Evolutionary conservation across 1,284 basidiomycete species (phyloP), one percentile per base, ranked within the genome.

Genomic region (Schizophyllum amplum): DNA sequence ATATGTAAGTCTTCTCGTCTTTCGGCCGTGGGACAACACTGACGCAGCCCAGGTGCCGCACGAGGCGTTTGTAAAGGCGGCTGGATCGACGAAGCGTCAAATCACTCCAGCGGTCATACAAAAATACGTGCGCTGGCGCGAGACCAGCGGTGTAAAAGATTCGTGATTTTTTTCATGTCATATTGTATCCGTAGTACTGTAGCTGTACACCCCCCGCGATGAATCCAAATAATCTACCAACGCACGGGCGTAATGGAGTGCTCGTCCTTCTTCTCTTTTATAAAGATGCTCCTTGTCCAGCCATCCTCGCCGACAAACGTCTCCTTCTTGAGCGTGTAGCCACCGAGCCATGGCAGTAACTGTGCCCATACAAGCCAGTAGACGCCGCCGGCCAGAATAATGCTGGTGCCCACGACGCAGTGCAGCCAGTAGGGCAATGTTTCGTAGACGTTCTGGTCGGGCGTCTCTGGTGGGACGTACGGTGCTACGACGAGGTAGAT

Each of bases 21-120:
- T 48, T 23, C 20, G 49, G 27, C 54, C 53, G 24, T 24, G 49
- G 24, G 51, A 46, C 46, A 55, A 54, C 21, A 21, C 48, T 23
- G 15, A 47, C 54, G 22, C 25, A 47, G 20, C 46, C 23, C 65
- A 95, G 91, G 86, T 97, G 9, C 81, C 87, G 3, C 81, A 84
- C 54, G 68, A 75, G 4, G 88, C 94, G 51, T 91, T 98, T 61
- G 68, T 90, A 2, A 68, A 75, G n/a, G 92, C 93, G 0, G 90
- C 94, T 4, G 76, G 71, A 57, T 76, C 78, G 0, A 84, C 92
- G 58, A 83, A 92, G 63, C 80, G 83, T 57, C 85, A 97, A 63
- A 97, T 98, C 64, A 98, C 95, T 0, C 83, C 86, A 4, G 33
- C 11, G 17, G 33, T 42, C 4, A 42, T 42, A 3, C 33, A 42